phyloP scores from a whole-genome alignment of 257 asterid species.

The Avicennia marina region DNA sequence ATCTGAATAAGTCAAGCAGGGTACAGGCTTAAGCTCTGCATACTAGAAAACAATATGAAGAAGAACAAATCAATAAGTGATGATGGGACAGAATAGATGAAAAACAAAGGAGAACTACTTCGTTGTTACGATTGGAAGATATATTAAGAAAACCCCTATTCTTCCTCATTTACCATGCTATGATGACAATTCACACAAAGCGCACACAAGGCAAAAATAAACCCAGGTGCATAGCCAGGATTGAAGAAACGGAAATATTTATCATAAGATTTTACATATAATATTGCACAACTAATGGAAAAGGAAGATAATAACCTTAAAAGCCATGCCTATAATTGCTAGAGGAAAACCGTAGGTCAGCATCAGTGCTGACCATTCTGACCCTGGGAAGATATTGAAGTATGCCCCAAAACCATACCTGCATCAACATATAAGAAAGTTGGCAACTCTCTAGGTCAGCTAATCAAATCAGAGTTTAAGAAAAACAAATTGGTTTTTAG shows the following conservation, averaged over 20 bases:
- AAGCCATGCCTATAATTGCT: conserved; percentile 98
- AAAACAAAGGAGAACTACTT: background rate
- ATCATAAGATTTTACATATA: too few relatives aligned
- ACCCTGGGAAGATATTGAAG: conserved; percentile 94
- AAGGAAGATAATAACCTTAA: conserved; percentile 56
- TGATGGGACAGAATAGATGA: background rate
- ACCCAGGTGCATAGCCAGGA: too few relatives aligned
- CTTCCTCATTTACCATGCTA: conserved; percentile 1
- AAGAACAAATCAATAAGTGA: background rate
- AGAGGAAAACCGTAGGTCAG: conserved; percentile 97
- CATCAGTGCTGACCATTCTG: conserved; percentile 99
- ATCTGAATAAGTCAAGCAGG: conserved; percentile 85
- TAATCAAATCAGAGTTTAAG: background rate
- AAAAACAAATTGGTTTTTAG: background rate
- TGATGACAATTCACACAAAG: background rate
- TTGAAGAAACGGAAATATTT: too few relatives aligned
- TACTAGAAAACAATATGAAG: conserved; percentile 50
- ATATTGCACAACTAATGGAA: too few relatives aligned
- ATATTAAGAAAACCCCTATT: background rate
- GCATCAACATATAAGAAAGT: too few relatives aligned
- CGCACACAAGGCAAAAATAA: too few relatives aligned
- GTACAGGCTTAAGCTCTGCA: conserved; percentile 99
- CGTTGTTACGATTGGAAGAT: conserved; percentile 2
- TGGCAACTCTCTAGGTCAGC: too few relatives aligned
- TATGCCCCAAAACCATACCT: conserved; percentile 99